Conservation (phyloP, 2,329 filamentous ascomycete genomes). For the Nakataea oryzae region DNA sequence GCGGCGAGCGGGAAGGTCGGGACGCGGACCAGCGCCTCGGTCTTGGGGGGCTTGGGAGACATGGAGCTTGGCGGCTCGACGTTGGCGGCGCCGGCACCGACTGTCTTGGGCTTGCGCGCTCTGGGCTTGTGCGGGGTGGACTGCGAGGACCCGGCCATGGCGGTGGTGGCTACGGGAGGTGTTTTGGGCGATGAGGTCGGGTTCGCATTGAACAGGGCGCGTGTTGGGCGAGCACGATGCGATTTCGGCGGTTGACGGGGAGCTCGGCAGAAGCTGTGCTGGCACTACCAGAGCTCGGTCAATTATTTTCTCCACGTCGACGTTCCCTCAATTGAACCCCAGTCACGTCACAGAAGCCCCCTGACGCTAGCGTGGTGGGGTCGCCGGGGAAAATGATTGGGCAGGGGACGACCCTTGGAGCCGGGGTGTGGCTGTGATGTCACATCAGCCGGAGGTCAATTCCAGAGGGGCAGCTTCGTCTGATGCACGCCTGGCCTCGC, state of each 20-base stretch:
- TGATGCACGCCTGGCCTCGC: not conserved
- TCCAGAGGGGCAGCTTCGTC: not conserved
- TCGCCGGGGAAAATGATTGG: not conserved
- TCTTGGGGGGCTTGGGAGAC: conserved; percentile 13
- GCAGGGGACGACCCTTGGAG: not conserved
- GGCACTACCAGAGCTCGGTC: not conserved
- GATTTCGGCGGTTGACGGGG: not conserved
- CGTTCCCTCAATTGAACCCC: not conserved
- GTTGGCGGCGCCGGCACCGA: conserved; percentile 24
- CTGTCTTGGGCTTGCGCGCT: conserved; percentile 42
- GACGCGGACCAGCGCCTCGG: conserved; percentile 37
- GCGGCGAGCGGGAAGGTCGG: conserved; percentile 85
- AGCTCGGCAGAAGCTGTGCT: not conserved
- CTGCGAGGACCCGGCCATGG: conserved; percentile 34
- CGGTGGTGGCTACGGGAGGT: not conserved
- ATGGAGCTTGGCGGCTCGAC: not conserved
- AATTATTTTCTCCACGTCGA: not conserved
- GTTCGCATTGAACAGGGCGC: not conserved
- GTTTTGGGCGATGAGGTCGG: not conserved
- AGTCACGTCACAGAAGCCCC: not conserved
- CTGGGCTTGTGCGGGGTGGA: conserved; percentile 49
- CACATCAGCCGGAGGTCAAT: not conserved
- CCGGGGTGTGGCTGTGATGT: conserved; percentile 3
- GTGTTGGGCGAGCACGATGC: not conserved
- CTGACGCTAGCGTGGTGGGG: not conserved